Base-by-base conservation (phyloP, 345 rosid species). In the Rhizophora apiculata region DNA sequence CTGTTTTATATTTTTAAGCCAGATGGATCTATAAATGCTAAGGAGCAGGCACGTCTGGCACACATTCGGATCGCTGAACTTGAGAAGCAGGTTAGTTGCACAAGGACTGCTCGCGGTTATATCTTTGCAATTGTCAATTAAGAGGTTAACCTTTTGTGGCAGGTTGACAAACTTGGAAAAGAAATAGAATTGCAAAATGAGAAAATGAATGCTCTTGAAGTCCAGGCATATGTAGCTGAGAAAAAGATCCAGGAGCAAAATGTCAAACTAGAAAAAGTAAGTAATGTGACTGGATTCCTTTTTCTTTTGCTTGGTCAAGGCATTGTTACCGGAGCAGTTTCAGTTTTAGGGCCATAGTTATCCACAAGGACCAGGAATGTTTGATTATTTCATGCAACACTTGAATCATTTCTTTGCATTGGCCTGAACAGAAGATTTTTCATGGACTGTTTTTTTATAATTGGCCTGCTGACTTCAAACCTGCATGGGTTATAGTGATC, bases 61-160 rank as follows among this genome's bases (percentile, higher is more conserved):
- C 71, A 80, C 63, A 71, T 27, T 51, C 65, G 67, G 57, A 68
- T 73, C 48, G 63, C 54, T 56, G 55, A 82, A 53, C 81, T 84
- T 65, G 74, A 78, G 73, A 82, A 78, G 59, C 82, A 84, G 82
- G 88, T 82, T 69, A 30, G 75, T 63, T 70, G 65, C 63, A 20
- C 68, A 3, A 58, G 46, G 27, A 30, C 36, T 53, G 49, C 64
- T 34, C 48, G 54, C 60, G 26, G 52, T 62, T 49, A n/a, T 26
- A 37, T 49, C n/a, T 29, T 65, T 60, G 19, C 9, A 59, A n/a
- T 65, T 43, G 60, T 56, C 51, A 16, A 27, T 58, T 52, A 52
- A 37, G 49, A 31, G 20, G 37, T 59, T n/a, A 29, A 49, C 62
- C 22, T 20, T 16, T 16, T 62, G n/a, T 71, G 27, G 20, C 65